Evolutionary conservation across 75 land plant species (phyloP).

Genomic region (Cunninghamia lanceolata): DNA sequence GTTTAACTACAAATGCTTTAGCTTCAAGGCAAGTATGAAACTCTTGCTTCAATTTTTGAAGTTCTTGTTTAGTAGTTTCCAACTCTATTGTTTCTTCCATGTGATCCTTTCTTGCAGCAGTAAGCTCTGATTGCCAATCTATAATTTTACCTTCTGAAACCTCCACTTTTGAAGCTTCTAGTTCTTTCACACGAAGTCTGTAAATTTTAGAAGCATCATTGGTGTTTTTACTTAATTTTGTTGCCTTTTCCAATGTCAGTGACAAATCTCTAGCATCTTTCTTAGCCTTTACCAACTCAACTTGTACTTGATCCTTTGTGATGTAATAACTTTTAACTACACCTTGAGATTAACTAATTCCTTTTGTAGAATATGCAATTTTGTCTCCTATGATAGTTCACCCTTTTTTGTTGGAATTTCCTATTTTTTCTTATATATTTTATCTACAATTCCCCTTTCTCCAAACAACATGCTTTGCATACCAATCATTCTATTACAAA

Average conservation of each 20-base stretch:
- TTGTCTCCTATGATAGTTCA: not conserved
- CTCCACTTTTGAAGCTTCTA: too few relatives aligned
- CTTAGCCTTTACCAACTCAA: conserved; percentile 11
- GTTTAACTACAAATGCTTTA: too few relatives aligned
- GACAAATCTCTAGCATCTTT: not conserved
- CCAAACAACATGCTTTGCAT: too few relatives aligned
- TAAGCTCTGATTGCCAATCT: conserved; percentile 7
- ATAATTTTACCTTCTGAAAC: too few relatives aligned
- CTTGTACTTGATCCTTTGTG: conserved; percentile 3
- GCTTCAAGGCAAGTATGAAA: too few relatives aligned
- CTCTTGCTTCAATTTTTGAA: conserved; percentile 40
- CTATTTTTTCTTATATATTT: conserved; percentile 26
- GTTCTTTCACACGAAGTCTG: not conserved
- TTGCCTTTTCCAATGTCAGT: not conserved
- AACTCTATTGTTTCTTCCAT: conserved; percentile 29
- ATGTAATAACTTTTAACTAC: not conserved
- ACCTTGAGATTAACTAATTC: conserved; percentile 7
- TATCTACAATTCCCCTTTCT: conserved; percentile 22
- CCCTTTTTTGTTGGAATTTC: conserved; percentile 36
- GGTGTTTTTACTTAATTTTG: not conserved
- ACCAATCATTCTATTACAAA: too few relatives aligned
- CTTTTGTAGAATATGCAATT: conserved; percentile 12
- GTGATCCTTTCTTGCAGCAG: not conserved
- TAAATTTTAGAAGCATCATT: not conserved
- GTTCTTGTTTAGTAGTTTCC: conserved; percentile 54